Evolutionary conservation across 352 stramenopile genomes (phyloP), one percentile per base, ranked within the genome.

Genomic region (Phytophthora constricta): DNA sequence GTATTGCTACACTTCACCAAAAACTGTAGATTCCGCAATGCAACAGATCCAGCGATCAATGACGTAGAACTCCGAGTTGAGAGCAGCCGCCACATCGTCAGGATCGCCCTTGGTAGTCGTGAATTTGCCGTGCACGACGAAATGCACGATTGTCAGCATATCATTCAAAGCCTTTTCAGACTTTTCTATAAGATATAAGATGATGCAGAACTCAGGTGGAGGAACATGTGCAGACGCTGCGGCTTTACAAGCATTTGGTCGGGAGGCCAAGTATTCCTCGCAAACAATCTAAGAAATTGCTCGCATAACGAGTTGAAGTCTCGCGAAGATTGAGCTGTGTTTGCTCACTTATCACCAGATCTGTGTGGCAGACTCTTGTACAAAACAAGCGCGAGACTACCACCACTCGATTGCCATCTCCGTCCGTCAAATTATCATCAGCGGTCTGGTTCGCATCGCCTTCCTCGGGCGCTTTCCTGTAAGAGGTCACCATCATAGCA

Each of bases 401-500:
- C 25, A 67, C 48, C 22, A 67, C 59, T 1, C 58, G 23, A 49
- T 67, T 48, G 17, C 13, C 39, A 34, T 9, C 13, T n/a, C 23
- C 28, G 14, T 5, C 42, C n/a, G n/a, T n/a, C n/a, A n/a, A n/a
- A n/a, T 37, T 37, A 11, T 7, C 31, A 37, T 37, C 13, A 13
- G 7, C 31, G 7, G 31, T 11, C 31, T 7, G 31, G 13, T 13
- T 37, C 31, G 7, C 31, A 37, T 47, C 22, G 5, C 41, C 17
- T 10, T 23, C 22, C 14, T 47, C 19, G n/a, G 9, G 3, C 4
- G 14, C 17, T 17, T 47, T 47, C n/a, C 13, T 23, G 41, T 58
- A 58, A 42, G 61, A 58, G 19, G 48, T 55, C 20, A 69, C 54
- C 25, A 55, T 26, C 4, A 77, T 5, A 16, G 73, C 66, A 23